phyloP scores from a whole-genome alignment of 768 basidiomycete genomes.

The Suillus weaverae region DNA sequence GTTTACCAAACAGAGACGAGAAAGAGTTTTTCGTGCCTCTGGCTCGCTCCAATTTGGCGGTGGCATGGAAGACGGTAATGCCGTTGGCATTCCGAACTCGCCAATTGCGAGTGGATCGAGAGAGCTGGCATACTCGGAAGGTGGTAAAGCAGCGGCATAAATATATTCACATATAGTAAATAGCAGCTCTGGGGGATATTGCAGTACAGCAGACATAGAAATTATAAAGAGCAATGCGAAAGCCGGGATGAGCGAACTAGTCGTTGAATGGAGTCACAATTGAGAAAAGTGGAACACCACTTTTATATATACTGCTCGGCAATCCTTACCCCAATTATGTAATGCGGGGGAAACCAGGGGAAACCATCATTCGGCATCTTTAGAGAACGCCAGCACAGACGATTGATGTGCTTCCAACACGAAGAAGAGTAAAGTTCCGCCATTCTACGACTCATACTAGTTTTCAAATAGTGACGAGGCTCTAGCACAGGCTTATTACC shows the following conservation, averaged over 20 bases:
- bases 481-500: not conserved
- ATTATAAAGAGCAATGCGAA: slow-evolving; percentile 16
- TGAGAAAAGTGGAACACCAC: not conserved
- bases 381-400: not conserved
- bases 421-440: not conserved
- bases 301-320: slow-evolving; percentile 6
- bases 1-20: slow-evolving; percentile 74
- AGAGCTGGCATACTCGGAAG: slow-evolving; percentile 44
- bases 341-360: not conserved
- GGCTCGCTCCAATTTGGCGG: slow-evolving; percentile 70
- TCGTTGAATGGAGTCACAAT: not conserved
- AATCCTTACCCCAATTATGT: slow-evolving; percentile 1
- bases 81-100: slow-evolving; percentile 50
- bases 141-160: slow-evolving; percentile 61
- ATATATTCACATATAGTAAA: slow-evolving; percentile 72
- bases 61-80: slow-evolving; percentile 73
- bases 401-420: not conserved
- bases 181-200: slow-evolving; percentile 73
- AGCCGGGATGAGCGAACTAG: not conserved
- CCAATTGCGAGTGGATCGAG: slow-evolving; percentile 67
- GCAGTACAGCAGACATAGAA: slow-evolving; percentile 31
- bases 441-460: not conserved
- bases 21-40: slow-evolving; percentile 61
- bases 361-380: not conserved
- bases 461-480: not conserved